Evolutionary conservation across 208 protist genomes (phyloP), one percentile per base, ranked within the genome.

Genomic region (Trypanosoma congolense): DNA sequence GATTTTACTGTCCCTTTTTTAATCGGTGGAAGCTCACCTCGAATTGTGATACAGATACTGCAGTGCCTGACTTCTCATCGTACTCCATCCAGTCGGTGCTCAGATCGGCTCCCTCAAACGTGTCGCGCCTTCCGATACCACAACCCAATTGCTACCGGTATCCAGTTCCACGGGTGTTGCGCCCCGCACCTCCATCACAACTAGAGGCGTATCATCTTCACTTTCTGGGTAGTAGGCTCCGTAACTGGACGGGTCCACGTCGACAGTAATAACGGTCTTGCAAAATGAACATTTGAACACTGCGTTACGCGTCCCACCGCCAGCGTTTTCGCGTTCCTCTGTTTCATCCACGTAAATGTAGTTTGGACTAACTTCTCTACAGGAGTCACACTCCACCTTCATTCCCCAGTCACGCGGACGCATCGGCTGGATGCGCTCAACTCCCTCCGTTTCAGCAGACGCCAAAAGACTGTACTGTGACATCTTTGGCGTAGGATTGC

Each of bases 61-160:
- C 12, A 21, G n/a, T 44, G 25, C 58, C 52, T 9, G 61, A 49
- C 8, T 28, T 50, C 58, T 86, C 78, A 52, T 88, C 84, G 61
- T 87, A 92, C 19, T 88, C 84, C 56, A 69, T 75, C 80, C 80
- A 92, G 47, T 87, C 80, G 12, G 54, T 49, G 25, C 67, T 77
- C 19, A 92, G 55, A 55, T 92, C 80, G 2, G 70, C 80, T 21
- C 73, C 64, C 36, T 70, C 61, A 51, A 90, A 86, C 6, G 28
- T n/a, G n/a, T 53, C 33, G 50, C 46, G 28, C 61, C 66, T 24
- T 47, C 50, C 35, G 50, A 31, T 53, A 65, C 55, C 1, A 83
- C 76, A 1, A 65, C 57, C 81, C 84, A 92, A 55, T 83, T 61
- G 10, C 75, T 61, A 58, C 89, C 73, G 1, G 89, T 40, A 69